Evolutionary conservation across 352 stramenopile genomes (phyloP).

Genomic region (Phytophthora cajani): DNA sequence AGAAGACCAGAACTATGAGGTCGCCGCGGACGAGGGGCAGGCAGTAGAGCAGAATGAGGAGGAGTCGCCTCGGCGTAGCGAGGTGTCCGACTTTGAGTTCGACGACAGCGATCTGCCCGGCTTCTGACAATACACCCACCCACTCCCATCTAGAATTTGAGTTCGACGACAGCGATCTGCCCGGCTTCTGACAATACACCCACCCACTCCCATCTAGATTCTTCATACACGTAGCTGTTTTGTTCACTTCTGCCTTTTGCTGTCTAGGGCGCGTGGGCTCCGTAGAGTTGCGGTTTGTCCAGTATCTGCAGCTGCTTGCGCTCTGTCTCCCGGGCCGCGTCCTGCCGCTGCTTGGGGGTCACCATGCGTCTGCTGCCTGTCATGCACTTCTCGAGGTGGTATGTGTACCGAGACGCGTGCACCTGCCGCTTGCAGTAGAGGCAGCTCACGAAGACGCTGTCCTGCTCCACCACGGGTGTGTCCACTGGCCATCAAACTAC

Average conservation of each 20-base stretch:
- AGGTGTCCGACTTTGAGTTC: conserved; percentile 56
- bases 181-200: conserved; percentile 38
- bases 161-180: conserved; percentile 71
- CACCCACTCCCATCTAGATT: conserved; percentile 8
- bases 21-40: conserved; percentile 8
- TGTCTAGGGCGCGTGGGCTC: conserved; percentile 15
- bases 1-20: conserved; percentile 17
- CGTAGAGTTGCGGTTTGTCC: conserved; percentile 39
- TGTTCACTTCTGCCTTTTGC: neutral
- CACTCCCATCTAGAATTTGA: conserved; percentile 35
- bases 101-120: conserved; percentile 70
- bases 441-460: conserved; percentile 70
- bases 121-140: conserved; percentile 32
- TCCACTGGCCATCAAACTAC: conserved; percentile 12
- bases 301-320: conserved; percentile 47
- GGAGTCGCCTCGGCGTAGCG: conserved; percentile 36
- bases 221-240: conserved; percentile 10
- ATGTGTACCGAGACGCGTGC: conserved; percentile 73
- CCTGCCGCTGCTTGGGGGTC: conserved; percentile 43
- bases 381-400: conserved; percentile 81
- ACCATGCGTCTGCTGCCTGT: conserved; percentile 58
- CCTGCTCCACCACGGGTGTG: conserved; percentile 45
- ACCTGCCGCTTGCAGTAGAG: conserved; percentile 74
- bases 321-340: conserved; percentile 42
- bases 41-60: conserved; percentile 9